Percentiles rank a stretch among this genome's conserved stretches.
These are phyloP conservation scores for Orbilia ellipsospora DNA, from an alignment of 2,329 filamentous ascomycete species.

Conservation along the genomic window DNA sequence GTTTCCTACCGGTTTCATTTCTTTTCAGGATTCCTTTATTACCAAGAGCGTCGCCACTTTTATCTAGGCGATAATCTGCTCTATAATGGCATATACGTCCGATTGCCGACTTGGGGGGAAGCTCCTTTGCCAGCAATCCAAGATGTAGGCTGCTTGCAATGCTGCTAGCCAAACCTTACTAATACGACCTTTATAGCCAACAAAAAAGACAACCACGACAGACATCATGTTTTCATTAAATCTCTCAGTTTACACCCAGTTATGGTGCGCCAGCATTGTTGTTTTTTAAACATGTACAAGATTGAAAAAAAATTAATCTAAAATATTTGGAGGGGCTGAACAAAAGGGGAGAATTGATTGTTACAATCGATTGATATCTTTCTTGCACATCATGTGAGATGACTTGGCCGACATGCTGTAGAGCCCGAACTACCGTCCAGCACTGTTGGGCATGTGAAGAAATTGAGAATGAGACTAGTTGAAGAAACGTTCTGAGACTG, in stretches of 20 bases:
- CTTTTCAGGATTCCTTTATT: constrained; percentile 4
- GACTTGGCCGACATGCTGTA: constrained; percentile 47
- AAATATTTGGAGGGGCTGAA: constrained; percentile 32
- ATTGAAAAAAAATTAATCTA: constrained; percentile 32
- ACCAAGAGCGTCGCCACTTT: constrained; percentile 48
- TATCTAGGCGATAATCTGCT: constrained; percentile 48
- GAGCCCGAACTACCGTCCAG: constrained; percentile 6
- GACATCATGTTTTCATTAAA: constrained; percentile 15
- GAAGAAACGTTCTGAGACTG: too few relatives aligned
- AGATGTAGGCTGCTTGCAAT: not conserved
- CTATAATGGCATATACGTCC: constrained; percentile 32
- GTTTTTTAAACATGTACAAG: constrained; percentile 37
- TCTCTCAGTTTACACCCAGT: constrained; percentile 39
- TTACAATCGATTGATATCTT: not conserved
- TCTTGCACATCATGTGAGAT: constrained; percentile 43
- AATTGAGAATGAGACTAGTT: not conserved
- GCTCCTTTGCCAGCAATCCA: constrained; percentile 10
- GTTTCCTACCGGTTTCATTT: constrained; percentile 21
- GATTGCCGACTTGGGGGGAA: not conserved
- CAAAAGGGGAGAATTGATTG: constrained; percentile 3
- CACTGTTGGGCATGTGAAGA: too few relatives aligned
- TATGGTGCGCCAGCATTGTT: constrained; percentile 53
- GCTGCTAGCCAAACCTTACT: not conserved
- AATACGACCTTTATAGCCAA: constrained; percentile 4
- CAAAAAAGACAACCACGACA: constrained; percentile 52